Percentiles rank a stretch among this genome's conserved stretches.
Conservation (phyloP, 2,329 filamentous ascomycete genomes). For the Aspergillus neoniger region DNA sequence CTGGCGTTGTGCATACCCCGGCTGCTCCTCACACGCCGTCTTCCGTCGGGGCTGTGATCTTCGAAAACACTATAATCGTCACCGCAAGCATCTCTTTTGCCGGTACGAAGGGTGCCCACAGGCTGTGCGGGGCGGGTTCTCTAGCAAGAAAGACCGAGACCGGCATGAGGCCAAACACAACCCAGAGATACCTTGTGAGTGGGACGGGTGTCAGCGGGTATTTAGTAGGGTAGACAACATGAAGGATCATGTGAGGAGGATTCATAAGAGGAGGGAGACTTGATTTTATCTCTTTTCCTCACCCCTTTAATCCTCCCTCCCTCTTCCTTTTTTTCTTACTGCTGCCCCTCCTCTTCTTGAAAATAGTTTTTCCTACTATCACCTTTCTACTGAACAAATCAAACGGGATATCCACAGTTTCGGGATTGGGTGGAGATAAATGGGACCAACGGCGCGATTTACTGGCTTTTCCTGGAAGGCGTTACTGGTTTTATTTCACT, state of each 20-base stretch:
- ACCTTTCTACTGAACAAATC: too few species aligned
- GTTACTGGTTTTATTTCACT: too few species aligned
- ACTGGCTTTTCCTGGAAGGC: not conserved
- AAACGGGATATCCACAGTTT: not conserved
- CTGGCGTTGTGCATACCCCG: constrained; percentile 62
- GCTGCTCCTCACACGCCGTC: constrained; percentile 59
- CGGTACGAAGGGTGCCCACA: constrained; percentile 61
- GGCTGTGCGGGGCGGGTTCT: constrained; percentile 59
- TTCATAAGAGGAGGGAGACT: constrained; percentile 36
- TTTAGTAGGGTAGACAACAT: constrained; percentile 66
- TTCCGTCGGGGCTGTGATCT: constrained; percentile 64
- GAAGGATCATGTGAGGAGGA: constrained; percentile 52
- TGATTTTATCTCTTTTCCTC: constrained; percentile 6
- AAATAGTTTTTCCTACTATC: too few species aligned
- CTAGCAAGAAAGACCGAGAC: constrained; percentile 63
- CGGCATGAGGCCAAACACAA: constrained; percentile 66
- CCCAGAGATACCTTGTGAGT: constrained; percentile 61
- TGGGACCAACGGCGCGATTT: not conserved
- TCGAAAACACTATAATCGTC: constrained; percentile 64
- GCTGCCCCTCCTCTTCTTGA: not conserved
- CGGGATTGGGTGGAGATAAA: not conserved
- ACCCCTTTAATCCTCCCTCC: not conserved
- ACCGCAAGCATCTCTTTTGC: constrained; percentile 64
- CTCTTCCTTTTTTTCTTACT: not conserved
- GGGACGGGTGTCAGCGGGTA: constrained; percentile 58